These are phyloP conservation scores for Neofusicoccum kwambonambiense DNA, from an alignment of 2,329 filamentous ascomycete species.

Conservation along the genomic window DNA sequence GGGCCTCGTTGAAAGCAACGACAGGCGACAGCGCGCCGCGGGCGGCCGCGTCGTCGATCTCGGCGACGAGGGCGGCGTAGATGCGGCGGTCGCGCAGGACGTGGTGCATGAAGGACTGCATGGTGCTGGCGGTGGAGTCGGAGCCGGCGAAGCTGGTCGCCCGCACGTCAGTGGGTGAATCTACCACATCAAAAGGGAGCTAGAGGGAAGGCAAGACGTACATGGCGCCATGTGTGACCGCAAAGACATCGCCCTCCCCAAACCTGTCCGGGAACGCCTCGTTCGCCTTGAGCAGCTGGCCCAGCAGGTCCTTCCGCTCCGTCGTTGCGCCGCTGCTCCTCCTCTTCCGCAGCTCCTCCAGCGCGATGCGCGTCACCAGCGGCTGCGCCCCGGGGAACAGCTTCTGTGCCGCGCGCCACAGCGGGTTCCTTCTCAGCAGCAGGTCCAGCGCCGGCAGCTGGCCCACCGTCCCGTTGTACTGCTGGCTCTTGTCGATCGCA, in stretches of 20 bases:
- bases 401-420: not conserved
- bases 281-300: constrained; percentile 7
- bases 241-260: constrained; percentile 6
- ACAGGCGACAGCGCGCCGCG: constrained; percentile 18
- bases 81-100: constrained; percentile 30
- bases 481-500: constrained; percentile 25
- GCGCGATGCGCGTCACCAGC: constrained; percentile 5
- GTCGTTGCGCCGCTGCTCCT: not conserved
- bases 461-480: constrained; percentile 26
- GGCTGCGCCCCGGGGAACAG: not conserved
- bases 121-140: constrained; percentile 32
- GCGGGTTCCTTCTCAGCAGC: constrained; percentile 3
- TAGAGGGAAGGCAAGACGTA: constrained; percentile 23
- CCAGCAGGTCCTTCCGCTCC: not conserved
- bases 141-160: constrained; percentile 36
- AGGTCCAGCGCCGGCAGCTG: constrained; percentile 18
- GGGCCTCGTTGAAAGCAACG: constrained; percentile 22
- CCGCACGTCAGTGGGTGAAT: not conserved
- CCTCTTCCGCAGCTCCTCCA: constrained; percentile 10
- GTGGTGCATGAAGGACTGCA: constrained; percentile 38
- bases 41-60: constrained; percentile 2
- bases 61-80: constrained; percentile 35
- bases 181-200: too few species aligned
- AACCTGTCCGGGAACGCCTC: constrained; percentile 1
- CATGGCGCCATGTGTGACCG: constrained; percentile 12